A percentile compares a stretch with the other conserved stretches of the same genome.
Evolutionary conservation across 257 asterid genomes (phyloP).

Genomic region (Fraxinus excelsior): DNA sequence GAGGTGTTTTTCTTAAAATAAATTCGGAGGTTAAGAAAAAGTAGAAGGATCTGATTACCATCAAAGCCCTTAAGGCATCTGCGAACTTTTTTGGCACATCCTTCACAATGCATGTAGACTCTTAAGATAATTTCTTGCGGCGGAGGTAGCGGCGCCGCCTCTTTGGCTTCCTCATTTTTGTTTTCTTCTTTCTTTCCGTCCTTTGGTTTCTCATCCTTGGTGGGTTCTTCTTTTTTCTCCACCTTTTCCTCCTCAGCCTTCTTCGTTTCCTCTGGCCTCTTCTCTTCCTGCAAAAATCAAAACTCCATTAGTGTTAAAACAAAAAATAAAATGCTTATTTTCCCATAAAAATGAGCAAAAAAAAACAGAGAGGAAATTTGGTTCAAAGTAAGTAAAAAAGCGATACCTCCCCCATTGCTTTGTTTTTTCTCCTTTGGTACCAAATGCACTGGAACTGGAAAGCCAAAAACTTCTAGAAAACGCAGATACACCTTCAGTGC

Average conservation of each 20-base stretch:
- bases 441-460: neutral
- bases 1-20: too few species aligned
- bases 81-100: conserved; percentile 93
- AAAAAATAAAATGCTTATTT: neutral
- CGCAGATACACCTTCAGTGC: conserved; percentile 21
- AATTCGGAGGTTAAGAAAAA: neutral
- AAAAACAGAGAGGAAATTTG: neutral
- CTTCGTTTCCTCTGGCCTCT: conserved; percentile 33
- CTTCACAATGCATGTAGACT: conserved; percentile 98
- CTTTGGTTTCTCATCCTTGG: conserved; percentile 40
- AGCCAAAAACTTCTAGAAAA: neutral
- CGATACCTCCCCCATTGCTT: conserved; percentile 51
- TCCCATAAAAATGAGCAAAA: neutral
- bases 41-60: conserved; percentile 40
- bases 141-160: conserved; percentile 44
- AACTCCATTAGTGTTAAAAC: neutral
- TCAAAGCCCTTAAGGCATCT: conserved; percentile 80
- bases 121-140: conserved; percentile 73
- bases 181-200: conserved; percentile 37
- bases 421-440: neutral
- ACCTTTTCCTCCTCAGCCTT: conserved; percentile 38
- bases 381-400: neutral
- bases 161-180: conserved; percentile 31
- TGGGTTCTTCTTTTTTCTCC: conserved; percentile 40
- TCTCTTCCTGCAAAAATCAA: conserved; percentile 42